Base-by-base conservation (phyloP, 345 rosid genomes). In the Eutrema japonicum region DNA sequence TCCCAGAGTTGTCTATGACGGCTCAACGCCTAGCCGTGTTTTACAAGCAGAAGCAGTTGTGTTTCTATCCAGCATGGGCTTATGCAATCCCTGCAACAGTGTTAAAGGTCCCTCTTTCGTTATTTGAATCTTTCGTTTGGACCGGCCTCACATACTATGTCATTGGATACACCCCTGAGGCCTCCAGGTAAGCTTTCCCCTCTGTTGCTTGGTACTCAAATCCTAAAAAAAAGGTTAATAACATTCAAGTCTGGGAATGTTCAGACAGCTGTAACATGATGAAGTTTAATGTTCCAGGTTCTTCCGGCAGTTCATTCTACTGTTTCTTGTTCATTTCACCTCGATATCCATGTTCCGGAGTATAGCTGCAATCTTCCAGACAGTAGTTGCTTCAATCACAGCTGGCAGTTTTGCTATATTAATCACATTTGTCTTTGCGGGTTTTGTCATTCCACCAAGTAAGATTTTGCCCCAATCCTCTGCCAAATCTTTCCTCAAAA, bases 21-120 rank as follows among this genome's bases (percentile, higher is more conserved):
- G 85, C 86, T 74, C 58, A 84, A 81, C 89, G 90, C 41, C 89
- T 91, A 64, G 94, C 94, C 3, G 90, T 93, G 78, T 93, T 93
- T 79, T 93, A 85, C 89, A 93, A 93, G 86, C 97, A 93, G 72
- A 84, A 94, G 70, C 92, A 93, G 78, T 76, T 86, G 60, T 85
- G 85, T 43, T 93, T 91, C 80, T 93, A 79, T 75, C 97, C 98
- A 58, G 27, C 96, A 13, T 93, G 98, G 98, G 89, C 97, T 36
- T 93, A 91, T 76, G 86, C 94, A 58, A 75, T 91, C 41, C 97
- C 97, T 14, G 69, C 89, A 47, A 89, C 92, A 88, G 79, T 93
- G 62, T 85, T 91, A n/a, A 93, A 89, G 79, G 86, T 91, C 66
- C 98, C 98, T 7, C 66, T 88, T 67, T 62, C 92, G 10, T 46